Percentiles rank a stretch among this genome's conserved stretches.
Evolutionary conservation across 2,329 filamentous ascomycete genomes (phyloP).

Genomic region (Cladophialophora psammophila): DNA sequence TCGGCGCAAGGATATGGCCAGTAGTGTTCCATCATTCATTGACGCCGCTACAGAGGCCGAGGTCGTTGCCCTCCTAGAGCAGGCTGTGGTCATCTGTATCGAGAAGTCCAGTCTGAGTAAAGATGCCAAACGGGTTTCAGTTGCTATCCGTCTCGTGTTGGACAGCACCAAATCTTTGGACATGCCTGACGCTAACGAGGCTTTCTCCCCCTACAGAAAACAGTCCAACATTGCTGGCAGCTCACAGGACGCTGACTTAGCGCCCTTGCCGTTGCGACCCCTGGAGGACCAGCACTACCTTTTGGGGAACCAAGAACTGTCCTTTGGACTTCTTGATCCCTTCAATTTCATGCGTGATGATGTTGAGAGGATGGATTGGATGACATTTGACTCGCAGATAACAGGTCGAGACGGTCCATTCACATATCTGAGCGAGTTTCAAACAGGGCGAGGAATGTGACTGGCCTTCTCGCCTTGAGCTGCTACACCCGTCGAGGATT

Average conservation of each 20-base stretch:
- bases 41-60: constrained; percentile 28
- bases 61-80: constrained; percentile 27
- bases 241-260: neutral
- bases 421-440: neutral
- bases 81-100: constrained; percentile 34
- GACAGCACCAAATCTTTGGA: constrained; percentile 17
- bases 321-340: constrained; percentile 36
- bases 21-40: constrained; percentile 24
- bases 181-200: neutral
- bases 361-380: constrained; percentile 40
- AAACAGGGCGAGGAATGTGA: neutral
- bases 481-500: too few relatives aligned
- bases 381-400: constrained; percentile 26
- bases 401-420: constrained; percentile 1
- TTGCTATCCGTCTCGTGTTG: constrained; percentile 35
- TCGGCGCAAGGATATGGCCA: constrained; percentile 5
- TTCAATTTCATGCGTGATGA: constrained; percentile 39
- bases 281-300: constrained; percentile 7
- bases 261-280: constrained; percentile 10
- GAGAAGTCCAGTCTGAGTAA: constrained; percentile 35
- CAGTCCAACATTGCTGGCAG: neutral
- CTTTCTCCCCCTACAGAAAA: neutral
- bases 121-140: constrained; percentile 36
- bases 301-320: constrained; percentile 17
- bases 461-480: neutral